Evolutionary conservation across 345 rosid species (phyloP), one percentile per base, ranked within the genome.

Genomic region (Murraya paniculata): DNA sequence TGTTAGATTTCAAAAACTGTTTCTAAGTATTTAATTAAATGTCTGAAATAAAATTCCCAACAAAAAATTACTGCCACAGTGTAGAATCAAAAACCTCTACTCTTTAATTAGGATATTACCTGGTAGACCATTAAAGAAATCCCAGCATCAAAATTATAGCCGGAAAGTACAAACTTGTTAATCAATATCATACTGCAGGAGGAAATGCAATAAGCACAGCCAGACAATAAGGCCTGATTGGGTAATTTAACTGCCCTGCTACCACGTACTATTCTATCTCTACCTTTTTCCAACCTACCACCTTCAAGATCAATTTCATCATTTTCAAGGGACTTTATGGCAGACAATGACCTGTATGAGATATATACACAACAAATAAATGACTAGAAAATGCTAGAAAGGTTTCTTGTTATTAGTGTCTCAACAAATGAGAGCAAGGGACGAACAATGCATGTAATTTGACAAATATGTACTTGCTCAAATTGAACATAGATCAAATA

Each of bases 111-210:
- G 19, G 36, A 61, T 74, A 74, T 53, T 84, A 94, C 99, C 97
- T 96, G 99, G 87, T 94, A 96, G 60, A 96, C 75, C 99, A 96
- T 96, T 86, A 96, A 86, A 57, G 91, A 91, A 81, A 96, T 94
- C 73, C 97, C 98, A 79, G 99, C 99, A 77, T 90, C 93, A 79
- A 96, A 96, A 81, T 87, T 85, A 89, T 96, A 94, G 84, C 97
- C 86, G 76, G 98, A 96, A 79, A 96, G 98, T 75, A 96, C 98
- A 85, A 86, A 89, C 80, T 96, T 96, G 90, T 94, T 96, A 55
- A 91, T 95, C 66, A 96, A 88, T 78, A 96, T 96, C 99, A 96
- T 96, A 74, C 98, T 89, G 86, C 99, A 96, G 80, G 99, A 96
- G 45, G 98, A 94, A 74, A 92, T 73, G 87, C 99, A 94, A 77